Percentiles rank a stretch among this genome's conserved stretches.
phyloP scores from a whole-genome alignment of 441 rosid genomes.

The Lepidium campestre region DNA sequence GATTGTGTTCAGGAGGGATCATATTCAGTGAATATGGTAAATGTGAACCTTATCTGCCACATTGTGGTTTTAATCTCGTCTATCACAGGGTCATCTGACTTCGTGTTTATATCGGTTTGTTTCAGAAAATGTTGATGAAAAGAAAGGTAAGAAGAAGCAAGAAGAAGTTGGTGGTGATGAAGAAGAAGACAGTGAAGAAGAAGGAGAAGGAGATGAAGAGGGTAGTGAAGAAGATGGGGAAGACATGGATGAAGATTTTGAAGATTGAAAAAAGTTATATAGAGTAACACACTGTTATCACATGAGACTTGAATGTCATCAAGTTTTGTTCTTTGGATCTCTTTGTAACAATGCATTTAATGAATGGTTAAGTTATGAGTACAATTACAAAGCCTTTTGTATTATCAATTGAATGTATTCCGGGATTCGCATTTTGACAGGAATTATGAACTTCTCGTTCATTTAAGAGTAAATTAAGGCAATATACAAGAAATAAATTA shows the following conservation, averaged over 20 bases:
- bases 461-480: no score
- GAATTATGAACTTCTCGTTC: no score
- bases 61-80: constrained; percentile 1
- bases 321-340: constrained; percentile 15
- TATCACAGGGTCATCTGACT: neutral
- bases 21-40: constrained; percentile 73
- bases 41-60: neutral
- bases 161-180: neutral
- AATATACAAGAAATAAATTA: no score
- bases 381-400: neutral
- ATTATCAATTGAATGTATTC: no score
- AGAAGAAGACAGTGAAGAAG: neutral
- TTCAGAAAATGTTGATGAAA: constrained; percentile 27
- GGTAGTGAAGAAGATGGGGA: constrained; percentile 19
- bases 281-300: neutral
- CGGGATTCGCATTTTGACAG: no score
- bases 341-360: neutral
- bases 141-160: constrained; percentile 13
- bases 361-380: neutral
- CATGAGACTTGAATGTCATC: neutral
- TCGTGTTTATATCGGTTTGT: neutral
- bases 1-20: constrained; percentile 70
- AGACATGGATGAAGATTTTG: constrained; percentile 25
- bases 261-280: constrained; percentile 4
- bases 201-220: constrained; percentile 7